Evolutionary conservation across 139 green algal genomes (phyloP), one percentile per base, ranked within the genome.

Genomic region (Chlamydomonas schloesseri): DNA sequence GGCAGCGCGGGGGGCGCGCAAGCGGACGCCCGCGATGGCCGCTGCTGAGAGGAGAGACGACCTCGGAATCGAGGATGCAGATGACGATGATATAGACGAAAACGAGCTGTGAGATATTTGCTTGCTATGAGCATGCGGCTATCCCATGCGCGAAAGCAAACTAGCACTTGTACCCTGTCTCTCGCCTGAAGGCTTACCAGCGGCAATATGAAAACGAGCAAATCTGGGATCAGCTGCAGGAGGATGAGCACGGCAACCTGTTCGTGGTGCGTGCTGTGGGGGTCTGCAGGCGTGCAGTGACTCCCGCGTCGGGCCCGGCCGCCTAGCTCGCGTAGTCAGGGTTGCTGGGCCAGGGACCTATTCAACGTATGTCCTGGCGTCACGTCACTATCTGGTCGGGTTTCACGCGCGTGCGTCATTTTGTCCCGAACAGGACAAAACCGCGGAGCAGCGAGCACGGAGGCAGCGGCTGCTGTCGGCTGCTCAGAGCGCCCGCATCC

Each of bases 171-270:
- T n/a, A n/a, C n/a, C n/a, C n/a, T 75, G 3, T 73, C n/a, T 33
- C 20, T 42, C 26, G 18, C n/a, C 21, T 92, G 62, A 86, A 91
- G 15, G 96, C 95, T 0, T 98, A 95, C 65, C 90, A 95, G 55
- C 81, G 93, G 1, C 87, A 94, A 79, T 98, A 98, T 75, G 92
- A 95, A n/a, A 93, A 95, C 29, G 96, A 98, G n/a, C 91, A 95
- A 42, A 96, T 93, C 4, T 98, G 95, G 94, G 96, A 98, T 79
- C 58, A 90, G 13, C 87, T 98, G 57, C 91, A 97, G 78, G 97
- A 99, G 87, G 97, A 99, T 70, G 97, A 98, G 79, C 87, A 92
- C 31, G 97, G 97, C 34, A 95, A 89, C 69, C 91, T 99, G 42
- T 88, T 91, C 14, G 72, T 97, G 91, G 96, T 97, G 42, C 42